phyloP scores from a whole-genome alignment of 1,284 basidiomycete species.

The Naganishia liquefaciens region DNA sequence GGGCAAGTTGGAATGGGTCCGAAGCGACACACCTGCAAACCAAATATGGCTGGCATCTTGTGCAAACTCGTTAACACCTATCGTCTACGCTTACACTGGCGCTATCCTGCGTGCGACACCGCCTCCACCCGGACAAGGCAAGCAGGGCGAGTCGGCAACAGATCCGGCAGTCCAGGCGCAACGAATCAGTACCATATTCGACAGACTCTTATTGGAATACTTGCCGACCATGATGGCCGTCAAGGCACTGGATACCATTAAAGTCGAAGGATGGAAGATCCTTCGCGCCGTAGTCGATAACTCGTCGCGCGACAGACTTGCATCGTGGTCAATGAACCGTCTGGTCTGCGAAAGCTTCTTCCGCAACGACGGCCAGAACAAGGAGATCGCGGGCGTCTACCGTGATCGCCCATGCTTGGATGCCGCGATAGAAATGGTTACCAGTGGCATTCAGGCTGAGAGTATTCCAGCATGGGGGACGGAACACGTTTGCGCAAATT shows the following conservation, averaged over 20 bases:
- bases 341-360: conserved; percentile 6
- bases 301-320: not conserved
- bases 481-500: conserved; percentile 16
- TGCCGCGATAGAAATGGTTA: conserved; percentile 10
- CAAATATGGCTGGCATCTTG: conserved; percentile 42
- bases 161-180: conserved; percentile 40
- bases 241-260: conserved; percentile 45
- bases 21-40: conserved; percentile 43
- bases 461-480: conserved; percentile 13
- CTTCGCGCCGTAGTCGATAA: conserved; percentile 43
- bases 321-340: conserved; percentile 17
- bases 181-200: conserved; percentile 41
- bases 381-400: conserved; percentile 11
- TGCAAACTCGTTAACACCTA: conserved; percentile 37
- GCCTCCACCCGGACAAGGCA: conserved; percentile 39
- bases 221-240: conserved; percentile 42
- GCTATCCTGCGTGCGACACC: conserved; percentile 29
- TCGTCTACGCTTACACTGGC: conserved; percentile 49
- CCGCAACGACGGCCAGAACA: conserved; percentile 20
- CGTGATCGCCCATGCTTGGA: conserved; percentile 21
- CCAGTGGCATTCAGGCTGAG: conserved; percentile 11
- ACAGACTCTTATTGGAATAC: conserved; percentile 44
- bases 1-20: conserved; percentile 39
- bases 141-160: conserved; percentile 40
- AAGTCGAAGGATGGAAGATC: conserved; percentile 45